Evolutionary conservation across 306 rosid species (phyloP).

Genomic region (Oemleria cerasiformis): DNA sequence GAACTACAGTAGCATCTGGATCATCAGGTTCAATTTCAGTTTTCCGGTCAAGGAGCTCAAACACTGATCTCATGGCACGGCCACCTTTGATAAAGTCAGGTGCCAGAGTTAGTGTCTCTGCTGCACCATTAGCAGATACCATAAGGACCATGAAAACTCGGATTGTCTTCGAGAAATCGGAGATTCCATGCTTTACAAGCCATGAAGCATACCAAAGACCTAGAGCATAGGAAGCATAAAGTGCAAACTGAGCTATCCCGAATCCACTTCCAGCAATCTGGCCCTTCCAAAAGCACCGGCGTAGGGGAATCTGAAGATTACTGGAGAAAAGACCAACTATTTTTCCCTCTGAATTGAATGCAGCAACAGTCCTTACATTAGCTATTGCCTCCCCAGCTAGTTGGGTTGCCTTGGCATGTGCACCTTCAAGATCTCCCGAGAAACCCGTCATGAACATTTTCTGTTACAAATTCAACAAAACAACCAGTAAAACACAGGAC

Average conservation of each 20-base stretch:
- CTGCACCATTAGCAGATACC: constrained; percentile 98
- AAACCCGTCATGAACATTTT: constrained; percentile 99
- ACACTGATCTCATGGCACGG: constrained; percentile 91
- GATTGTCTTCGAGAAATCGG: constrained; percentile 89
- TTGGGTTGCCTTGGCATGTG: constrained; percentile 95
- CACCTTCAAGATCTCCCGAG: constrained; percentile 92
- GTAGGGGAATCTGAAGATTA: constrained; percentile 69
- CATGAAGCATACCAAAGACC: constrained; percentile 99
- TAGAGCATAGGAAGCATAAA: constrained; percentile 83
- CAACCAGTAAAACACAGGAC: not conserved
- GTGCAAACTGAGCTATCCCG: constrained; percentile 88
- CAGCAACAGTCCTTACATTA: constrained; percentile 89
- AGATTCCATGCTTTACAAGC: constrained; percentile 91
- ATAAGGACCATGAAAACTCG: constrained; percentile 87
- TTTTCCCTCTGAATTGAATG: constrained; percentile 80
- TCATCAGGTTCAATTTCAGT: constrained; percentile 99
- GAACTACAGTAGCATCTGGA: constrained; percentile 64
- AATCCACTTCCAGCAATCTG: constrained; percentile 90
- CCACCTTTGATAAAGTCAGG: constrained; percentile 99
- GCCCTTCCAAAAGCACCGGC: constrained; percentile 94
- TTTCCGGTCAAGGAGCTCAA: constrained; percentile 88
- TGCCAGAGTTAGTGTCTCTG: constrained; percentile 94
- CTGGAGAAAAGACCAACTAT: constrained; percentile 70
- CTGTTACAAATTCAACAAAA: constrained; percentile 38
- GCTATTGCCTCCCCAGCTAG: constrained; percentile 98